Percentiles rank a stretch among this genome's conserved stretches.
phyloP scores from a whole-genome alignment of 164 flowering plant species.

The Stephania yunnanensis region DNA sequence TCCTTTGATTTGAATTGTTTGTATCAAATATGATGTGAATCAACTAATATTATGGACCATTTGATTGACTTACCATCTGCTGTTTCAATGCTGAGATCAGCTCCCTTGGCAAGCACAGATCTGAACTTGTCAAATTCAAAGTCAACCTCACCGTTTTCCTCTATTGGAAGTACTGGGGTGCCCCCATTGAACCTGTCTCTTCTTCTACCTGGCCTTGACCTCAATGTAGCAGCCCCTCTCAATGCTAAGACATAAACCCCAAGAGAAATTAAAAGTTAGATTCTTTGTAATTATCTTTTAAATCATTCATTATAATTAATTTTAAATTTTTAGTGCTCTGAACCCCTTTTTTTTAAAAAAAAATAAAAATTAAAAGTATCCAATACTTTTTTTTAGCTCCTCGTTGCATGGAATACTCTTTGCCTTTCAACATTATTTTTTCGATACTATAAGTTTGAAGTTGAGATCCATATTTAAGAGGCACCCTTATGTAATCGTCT shows the following conservation, averaged over 20 bases:
- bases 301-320: no score
- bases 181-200: slow-evolving; percentile 43
- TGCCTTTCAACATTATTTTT: no score
- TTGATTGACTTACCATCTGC: slow-evolving; percentile 46
- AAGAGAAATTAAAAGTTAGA: not conserved
- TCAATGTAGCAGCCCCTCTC: slow-evolving; percentile 76
- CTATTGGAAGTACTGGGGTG: slow-evolving; percentile 52
- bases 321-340: no score
- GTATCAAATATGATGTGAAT: not conserved
- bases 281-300: no score
- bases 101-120: slow-evolving; percentile 53
- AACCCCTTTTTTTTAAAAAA: no score
- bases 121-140: slow-evolving; percentile 50
- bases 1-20: no score
- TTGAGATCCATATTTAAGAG: no score
- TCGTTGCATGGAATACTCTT: no score
- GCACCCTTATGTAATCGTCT: no score
- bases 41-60: not conserved
- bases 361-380: no score
- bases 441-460: no score
- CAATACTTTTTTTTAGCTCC: no score
- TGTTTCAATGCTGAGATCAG: slow-evolving; percentile 42
- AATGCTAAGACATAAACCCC: slow-evolving; percentile 38
- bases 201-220: slow-evolving; percentile 53
- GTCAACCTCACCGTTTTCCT: slow-evolving; percentile 39